Conservation (phyloP, 1,284 basidiomycete species). For the Cryptococcus sp. region DNA sequence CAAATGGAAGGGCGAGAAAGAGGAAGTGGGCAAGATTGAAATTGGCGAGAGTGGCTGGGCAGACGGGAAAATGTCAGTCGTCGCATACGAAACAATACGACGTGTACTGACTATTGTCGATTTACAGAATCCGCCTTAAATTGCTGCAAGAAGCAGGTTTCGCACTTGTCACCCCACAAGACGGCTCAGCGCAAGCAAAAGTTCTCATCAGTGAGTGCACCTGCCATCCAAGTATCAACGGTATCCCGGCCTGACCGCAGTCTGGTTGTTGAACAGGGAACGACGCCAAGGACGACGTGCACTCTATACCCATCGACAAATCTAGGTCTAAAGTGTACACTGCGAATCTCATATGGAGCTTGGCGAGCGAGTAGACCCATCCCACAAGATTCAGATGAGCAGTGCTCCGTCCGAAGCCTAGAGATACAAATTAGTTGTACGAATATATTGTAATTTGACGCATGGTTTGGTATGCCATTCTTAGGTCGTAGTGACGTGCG, state of each 20-base stretch:
- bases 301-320: slow-evolving; percentile 35
- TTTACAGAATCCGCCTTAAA: slow-evolving; percentile 39
- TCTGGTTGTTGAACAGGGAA: slow-evolving; percentile 29
- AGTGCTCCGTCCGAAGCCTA: no score
- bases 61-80: slow-evolving; percentile 39
- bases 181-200: slow-evolving; percentile 23
- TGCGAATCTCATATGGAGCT: slow-evolving; percentile 46
- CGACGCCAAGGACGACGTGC: slow-evolving; percentile 43
- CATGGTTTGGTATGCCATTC: no score
- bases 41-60: slow-evolving; percentile 32
- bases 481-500: no score
- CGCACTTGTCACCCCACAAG: slow-evolving; percentile 25
- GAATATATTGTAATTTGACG: no score
- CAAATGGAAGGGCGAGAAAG: slow-evolving; percentile 33
- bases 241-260: no score
- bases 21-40: slow-evolving; percentile 34
- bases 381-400: no score
- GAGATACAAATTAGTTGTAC: no score
- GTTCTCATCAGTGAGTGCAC: slow-evolving; percentile 42
- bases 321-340: slow-evolving; percentile 34
- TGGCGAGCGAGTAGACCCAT: slow-evolving; percentile 33
- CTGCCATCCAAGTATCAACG: neutral
- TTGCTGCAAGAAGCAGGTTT: slow-evolving; percentile 43
- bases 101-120: slow-evolving; percentile 2
- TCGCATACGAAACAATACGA: neutral